Evolutionary conservation across 352 stramenopile species (phyloP).

Genomic region (Pythium diclinum): DNA sequence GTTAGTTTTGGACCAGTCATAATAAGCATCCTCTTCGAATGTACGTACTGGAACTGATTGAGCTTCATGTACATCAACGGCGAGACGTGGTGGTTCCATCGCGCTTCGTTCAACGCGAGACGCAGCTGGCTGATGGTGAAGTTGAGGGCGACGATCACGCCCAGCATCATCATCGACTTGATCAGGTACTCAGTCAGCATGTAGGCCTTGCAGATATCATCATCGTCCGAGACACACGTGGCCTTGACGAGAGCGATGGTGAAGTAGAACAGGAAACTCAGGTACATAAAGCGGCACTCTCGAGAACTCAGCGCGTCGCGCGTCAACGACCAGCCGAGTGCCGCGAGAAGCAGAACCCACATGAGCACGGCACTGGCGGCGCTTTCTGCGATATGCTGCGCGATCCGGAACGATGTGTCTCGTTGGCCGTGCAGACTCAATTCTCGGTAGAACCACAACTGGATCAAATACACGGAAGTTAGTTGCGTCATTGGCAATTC

Average conservation of each 20-base stretch:
- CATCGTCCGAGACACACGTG: slow-evolving; percentile 34
- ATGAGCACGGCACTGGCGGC: slow-evolving; percentile 37
- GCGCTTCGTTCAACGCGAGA: slow-evolving; percentile 39
- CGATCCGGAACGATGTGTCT: slow-evolving; percentile 31
- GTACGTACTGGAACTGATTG: slow-evolving; percentile 56
- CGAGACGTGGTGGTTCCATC: slow-evolving; percentile 58
- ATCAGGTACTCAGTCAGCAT: slow-evolving; percentile 65
- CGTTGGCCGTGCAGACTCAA: slow-evolving; percentile 37
- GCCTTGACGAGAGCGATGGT: slow-evolving; percentile 43
- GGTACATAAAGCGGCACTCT: slow-evolving; percentile 36
- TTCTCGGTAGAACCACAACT: slow-evolving; percentile 51
- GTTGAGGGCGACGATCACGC: slow-evolving; percentile 65
- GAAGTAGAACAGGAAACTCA: slow-evolving; percentile 42
- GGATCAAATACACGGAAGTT: neutral
- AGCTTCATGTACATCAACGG: slow-evolving; percentile 70
- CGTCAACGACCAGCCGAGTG: slow-evolving; percentile 67
- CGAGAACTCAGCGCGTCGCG: slow-evolving; percentile 39
- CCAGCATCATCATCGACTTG: slow-evolving; percentile 63
- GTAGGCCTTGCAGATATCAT: slow-evolving; percentile 55
- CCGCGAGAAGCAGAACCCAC: slow-evolving; percentile 41
- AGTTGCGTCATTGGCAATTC: neutral
- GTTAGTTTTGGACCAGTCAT: neutral
- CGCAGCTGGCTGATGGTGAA: slow-evolving; percentile 60
- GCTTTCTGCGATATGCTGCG: slow-evolving; percentile 40
- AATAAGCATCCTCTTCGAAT: neutral